phyloP scores from a whole-genome alignment of 2,329 filamentous ascomycete genomes.

The Arthroderma sp. region DNA sequence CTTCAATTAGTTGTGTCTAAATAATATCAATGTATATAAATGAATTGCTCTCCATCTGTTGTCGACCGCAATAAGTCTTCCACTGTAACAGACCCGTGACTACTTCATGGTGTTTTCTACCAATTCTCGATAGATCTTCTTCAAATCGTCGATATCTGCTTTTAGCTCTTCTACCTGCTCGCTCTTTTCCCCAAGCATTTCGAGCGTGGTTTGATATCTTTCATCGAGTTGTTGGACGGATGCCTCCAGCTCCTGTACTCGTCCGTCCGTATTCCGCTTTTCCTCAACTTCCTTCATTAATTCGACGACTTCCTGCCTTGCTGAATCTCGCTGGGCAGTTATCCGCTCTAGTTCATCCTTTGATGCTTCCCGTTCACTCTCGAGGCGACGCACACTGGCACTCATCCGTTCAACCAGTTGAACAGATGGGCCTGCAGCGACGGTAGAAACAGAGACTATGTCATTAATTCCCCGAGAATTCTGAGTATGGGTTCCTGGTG shows the following conservation, averaged over 20 bases:
- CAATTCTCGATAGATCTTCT: conserved; percentile 89
- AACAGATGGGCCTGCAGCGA: conserved; percentile 79
- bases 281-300: conserved; percentile 78
- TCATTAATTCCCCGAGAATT: conserved; percentile 56
- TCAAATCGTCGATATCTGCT: conserved; percentile 82
- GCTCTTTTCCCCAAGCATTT: conserved; percentile 94
- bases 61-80: neutral
- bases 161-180: conserved; percentile 84
- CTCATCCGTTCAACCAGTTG: conserved; percentile 95
- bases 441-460: conserved; percentile 77
- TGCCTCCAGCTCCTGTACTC: conserved; percentile 51
- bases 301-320: conserved; percentile 75
- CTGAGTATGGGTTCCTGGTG: conserved; percentile 24
- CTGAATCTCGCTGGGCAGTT: conserved; percentile 76
- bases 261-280: conserved; percentile 47
- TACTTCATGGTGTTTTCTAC: conserved; percentile 70
- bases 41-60: neutral
- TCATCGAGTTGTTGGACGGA: conserved; percentile 56
- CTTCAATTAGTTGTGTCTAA: neutral
- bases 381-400: conserved; percentile 75
- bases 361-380: conserved; percentile 78
- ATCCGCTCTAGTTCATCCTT: conserved; percentile 77
- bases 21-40: too few species aligned
- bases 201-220: conserved; percentile 79
- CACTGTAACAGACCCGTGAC: conserved; percentile 10